These are phyloP conservation scores for Aspergillus cristatus DNA, from an alignment of 495 filamentous ascomycete species.

Conservation along the genomic window DNA sequence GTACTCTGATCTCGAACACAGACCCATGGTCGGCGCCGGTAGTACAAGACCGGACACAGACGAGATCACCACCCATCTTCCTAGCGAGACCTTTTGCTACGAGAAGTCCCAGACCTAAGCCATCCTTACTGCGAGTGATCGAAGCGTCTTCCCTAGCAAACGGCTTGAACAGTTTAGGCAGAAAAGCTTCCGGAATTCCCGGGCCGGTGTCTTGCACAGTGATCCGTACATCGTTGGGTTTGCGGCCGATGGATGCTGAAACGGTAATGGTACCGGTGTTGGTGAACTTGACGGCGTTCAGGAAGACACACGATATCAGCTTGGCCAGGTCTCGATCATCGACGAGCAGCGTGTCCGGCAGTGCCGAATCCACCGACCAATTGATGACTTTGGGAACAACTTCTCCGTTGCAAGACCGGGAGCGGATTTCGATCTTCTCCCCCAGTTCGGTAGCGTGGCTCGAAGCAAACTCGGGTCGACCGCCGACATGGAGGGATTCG, in stretches of 20 bases:
- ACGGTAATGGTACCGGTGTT: slow-evolving; percentile 58
- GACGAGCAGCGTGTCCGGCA: slow-evolving; percentile 59
- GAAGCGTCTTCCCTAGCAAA: slow-evolving; percentile 68
- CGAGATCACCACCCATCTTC: slow-evolving; percentile 66
- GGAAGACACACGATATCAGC: slow-evolving; percentile 61
- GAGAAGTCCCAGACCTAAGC: slow-evolving; percentile 63
- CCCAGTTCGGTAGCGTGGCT: slow-evolving; percentile 51
- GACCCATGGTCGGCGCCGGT: slow-evolving; percentile 57
- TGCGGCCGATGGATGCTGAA: slow-evolving; percentile 41
- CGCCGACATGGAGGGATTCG: slow-evolving; percentile 62
- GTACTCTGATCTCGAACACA: slow-evolving; percentile 68
- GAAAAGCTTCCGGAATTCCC: slow-evolving; percentile 61
- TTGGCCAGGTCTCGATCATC: slow-evolving; percentile 69
- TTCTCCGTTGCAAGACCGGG: slow-evolving; percentile 49
- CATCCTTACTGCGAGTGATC: slow-evolving; percentile 61
- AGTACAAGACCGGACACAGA: slow-evolving; percentile 59
- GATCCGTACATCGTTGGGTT: slow-evolving; percentile 48
- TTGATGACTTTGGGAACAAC: slow-evolving; percentile 53
- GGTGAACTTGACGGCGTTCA: slow-evolving; percentile 78
- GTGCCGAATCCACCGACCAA: slow-evolving; percentile 53
- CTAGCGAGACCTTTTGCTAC: slow-evolving; percentile 69
- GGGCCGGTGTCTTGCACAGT: slow-evolving; percentile 60
- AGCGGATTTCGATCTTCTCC: slow-evolving; percentile 58
- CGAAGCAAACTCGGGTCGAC: slow-evolving; percentile 59
- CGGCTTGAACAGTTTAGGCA: slow-evolving; percentile 65